phyloP scores from a whole-genome alignment of 1,284 basidiomycete species.

The Bondarzewia mesenterica region DNA sequence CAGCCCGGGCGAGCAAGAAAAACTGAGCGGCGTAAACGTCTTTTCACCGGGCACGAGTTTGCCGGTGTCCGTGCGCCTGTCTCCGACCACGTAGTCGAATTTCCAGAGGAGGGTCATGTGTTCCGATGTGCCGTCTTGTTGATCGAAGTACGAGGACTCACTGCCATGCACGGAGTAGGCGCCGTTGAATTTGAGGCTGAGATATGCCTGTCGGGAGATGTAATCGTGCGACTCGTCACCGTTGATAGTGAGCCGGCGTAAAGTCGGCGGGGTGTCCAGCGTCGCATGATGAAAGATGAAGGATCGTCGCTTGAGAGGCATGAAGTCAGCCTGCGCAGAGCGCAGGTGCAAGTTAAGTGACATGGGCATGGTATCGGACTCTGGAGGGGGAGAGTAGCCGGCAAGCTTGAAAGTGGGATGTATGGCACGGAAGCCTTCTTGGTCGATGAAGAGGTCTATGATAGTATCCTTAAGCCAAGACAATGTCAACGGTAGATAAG shows the following conservation, averaged over 20 bases:
- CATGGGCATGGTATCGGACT: conserved; percentile 19
- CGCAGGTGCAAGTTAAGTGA: conserved; percentile 21
- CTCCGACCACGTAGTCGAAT: conserved; percentile 69
- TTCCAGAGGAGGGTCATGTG: conserved; percentile 50
- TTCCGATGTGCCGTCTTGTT: not conserved
- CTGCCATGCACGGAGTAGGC: conserved; percentile 64
- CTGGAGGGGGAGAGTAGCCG: conserved; percentile 31
- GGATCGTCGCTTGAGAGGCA: conserved; percentile 44
- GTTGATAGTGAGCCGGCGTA: conserved; percentile 58
- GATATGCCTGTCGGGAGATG: conserved; percentile 60
- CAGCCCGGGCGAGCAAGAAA: conserved; percentile 64
- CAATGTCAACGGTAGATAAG: conserved; percentile 29
- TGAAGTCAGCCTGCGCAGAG: conserved; percentile 50
- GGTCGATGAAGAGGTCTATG: conserved; percentile 70
- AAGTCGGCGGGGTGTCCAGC: conserved; percentile 58
- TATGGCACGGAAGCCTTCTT: conserved; percentile 67
- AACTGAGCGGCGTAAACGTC: conserved; percentile 59
- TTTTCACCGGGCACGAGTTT: conserved; percentile 55
- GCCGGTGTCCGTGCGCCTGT: conserved; percentile 40
- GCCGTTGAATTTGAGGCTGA: conserved; percentile 59
- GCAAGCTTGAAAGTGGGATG: conserved; percentile 49
- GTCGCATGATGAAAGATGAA: conserved; percentile 67
- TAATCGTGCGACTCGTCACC: conserved; percentile 63
- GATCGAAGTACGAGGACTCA: conserved; percentile 30
- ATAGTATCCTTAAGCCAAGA: conserved; percentile 44